Base-by-base conservation (phyloP, 2,329 filamentous ascomycete genomes). In the Pyrenophora tritici-repentis region DNA sequence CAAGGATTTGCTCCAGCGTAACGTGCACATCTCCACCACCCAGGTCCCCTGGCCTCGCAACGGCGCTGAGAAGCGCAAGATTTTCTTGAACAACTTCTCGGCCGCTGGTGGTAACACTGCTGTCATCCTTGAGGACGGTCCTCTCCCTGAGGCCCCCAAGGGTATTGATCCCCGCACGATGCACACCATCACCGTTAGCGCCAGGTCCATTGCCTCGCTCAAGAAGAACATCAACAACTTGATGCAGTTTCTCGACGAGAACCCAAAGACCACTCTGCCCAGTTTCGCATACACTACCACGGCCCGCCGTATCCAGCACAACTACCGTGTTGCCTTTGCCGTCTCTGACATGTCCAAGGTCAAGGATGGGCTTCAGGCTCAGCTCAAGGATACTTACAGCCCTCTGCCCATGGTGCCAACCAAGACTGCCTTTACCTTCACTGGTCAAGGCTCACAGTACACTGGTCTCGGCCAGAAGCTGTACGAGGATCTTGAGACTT, bases 31-130 rank as follows among this genome's bases (percentile, higher is more conserved):
- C 50, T 73, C 76, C n/a, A 71, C 71, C 9, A 73, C 73, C 46
- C 72, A 78, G 52, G 75, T 79, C 3, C 67, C 73, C 32, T 79
- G 73, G 60, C 75, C 76, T 22, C 75, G 79, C 20, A 76, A 79
- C 39, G 78, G 78, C 37, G 76, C 72, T 9, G 74, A 75, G 55
- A 78, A 78, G 62, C 75, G 79, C 48, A 79, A 73, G 65, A 67
- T 80, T 34, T 80, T 81, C 69, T 61, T 81, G 55, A 81, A 81
- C 74, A 81, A 81, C 68, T 81, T 81, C 71, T 79, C 77, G 36
- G 79, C 79, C 43, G 78, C 78, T 51, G 79, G 79, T 65, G 80
- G 80, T 38, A 82, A 82, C 68, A 81, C 80, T 39, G 78, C 78
- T 9, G 66, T 81, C 26, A 66, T 82, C n/a, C 59, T 82, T 4